These are phyloP conservation scores for Ophiostoma quercus DNA, from an alignment of 2,329 filamentous ascomycete genomes.

Conservation along the genomic window DNA sequence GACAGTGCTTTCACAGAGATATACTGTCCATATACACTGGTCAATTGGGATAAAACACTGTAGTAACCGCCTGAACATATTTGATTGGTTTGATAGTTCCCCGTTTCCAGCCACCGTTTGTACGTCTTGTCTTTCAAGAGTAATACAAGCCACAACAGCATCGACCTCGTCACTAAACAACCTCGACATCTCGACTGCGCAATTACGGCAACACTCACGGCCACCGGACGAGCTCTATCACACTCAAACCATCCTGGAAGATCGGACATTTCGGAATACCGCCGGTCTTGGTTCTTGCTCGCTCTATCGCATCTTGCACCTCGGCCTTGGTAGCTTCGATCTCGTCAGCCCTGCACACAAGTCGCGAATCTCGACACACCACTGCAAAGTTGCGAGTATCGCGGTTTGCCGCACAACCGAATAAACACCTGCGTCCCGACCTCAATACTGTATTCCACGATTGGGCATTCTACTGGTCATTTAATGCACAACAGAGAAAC, in stretches of 20 bases:
- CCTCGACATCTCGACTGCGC: neutral
- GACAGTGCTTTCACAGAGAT: neutral
- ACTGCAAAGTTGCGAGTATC: neutral
- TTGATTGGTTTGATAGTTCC: neutral
- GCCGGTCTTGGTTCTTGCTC: neutral
- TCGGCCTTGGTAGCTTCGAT: neutral
- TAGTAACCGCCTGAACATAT: neutral
- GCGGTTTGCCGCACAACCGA: neutral
- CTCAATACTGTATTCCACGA: neutral
- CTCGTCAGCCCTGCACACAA: neutral
- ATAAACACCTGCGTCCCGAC: neutral
- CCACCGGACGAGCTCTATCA: neutral
- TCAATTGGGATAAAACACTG: neutral
- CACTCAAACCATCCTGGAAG: neutral
- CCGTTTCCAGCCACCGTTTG: slow-evolving; percentile 7
- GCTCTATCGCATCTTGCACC: neutral
- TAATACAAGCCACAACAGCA: neutral
- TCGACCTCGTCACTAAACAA: neutral
- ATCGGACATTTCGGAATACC: neutral
- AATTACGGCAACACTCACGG: neutral
- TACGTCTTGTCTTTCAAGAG: neutral
- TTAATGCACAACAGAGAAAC: neutral
- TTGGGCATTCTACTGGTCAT: neutral
- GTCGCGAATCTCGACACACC: neutral
- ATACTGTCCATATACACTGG: neutral